These are phyloP conservation scores for Aspergillus indologenus DNA, from an alignment of 495 filamentous ascomycete genomes.

Conservation along the genomic window DNA sequence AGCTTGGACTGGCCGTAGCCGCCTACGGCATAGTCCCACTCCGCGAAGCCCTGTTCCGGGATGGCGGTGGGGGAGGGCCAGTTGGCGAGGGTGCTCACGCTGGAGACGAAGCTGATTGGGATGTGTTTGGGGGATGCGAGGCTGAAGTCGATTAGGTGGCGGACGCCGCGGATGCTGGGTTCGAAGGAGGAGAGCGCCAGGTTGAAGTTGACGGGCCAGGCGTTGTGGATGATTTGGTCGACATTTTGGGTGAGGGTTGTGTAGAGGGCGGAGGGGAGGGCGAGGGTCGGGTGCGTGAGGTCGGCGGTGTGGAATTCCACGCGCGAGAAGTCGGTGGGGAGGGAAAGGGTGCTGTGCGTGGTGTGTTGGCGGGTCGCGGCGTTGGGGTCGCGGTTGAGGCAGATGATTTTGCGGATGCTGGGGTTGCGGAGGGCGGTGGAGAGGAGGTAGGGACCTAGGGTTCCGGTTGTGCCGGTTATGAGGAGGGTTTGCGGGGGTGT, in stretches of 20 bases:
- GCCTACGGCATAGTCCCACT: conserved; percentile 16
- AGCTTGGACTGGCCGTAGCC: conserved; percentile 57
- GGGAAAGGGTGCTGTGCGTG: not conserved
- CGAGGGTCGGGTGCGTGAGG: conserved; percentile 42
- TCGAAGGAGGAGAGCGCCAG: conserved; percentile 49
- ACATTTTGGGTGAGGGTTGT: conserved; percentile 29
- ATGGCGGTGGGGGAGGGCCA: conserved; percentile 1
- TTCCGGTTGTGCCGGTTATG: not conserved
- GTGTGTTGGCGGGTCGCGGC: not conserved
- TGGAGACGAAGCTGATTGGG: conserved; percentile 14
- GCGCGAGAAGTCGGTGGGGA: conserved; percentile 8
- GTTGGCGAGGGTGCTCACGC: conserved; percentile 8
- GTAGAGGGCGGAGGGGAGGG: conserved; percentile 37
- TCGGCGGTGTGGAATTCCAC: conserved; percentile 43
- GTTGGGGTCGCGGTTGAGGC: not conserved
- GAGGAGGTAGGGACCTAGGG: not conserved
- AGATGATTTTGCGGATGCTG: not conserved
- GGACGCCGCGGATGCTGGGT: conserved; percentile 49
- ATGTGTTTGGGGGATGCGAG: not conserved
- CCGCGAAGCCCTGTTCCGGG: conserved; percentile 2
- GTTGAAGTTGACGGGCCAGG: conserved; percentile 57
- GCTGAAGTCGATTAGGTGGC: conserved; percentile 48
- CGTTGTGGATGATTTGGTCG: conserved; percentile 56
- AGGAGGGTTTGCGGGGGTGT: not conserved
- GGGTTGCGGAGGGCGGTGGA: not conserved